A percentile compares a stretch with the other conserved stretches of the same genome.
These are phyloP conservation scores for Hemileccinum impolitum DNA, from an alignment of 768 basidiomycete genomes.

Conservation along the genomic window DNA sequence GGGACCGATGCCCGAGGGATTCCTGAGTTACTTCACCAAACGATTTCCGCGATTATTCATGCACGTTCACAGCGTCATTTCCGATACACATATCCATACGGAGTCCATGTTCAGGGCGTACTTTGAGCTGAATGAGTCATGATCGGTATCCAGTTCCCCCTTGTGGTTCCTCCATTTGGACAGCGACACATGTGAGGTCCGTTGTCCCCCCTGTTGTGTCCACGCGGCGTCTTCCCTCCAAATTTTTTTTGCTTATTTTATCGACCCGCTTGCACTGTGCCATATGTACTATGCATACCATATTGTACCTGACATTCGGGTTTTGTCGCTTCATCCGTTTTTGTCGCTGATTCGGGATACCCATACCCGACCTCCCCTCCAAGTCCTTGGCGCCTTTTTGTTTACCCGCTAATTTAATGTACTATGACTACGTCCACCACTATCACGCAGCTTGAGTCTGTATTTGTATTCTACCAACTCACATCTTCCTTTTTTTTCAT, in stretches of 20 bases:
- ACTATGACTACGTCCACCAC: background rate
- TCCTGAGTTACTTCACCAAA: slow-evolving; percentile 87
- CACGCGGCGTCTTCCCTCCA: too few species aligned
- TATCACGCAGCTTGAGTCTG: slow-evolving; percentile 11
- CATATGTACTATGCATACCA: slow-evolving; percentile 7
- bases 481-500: background rate
- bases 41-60: slow-evolving; percentile 91
- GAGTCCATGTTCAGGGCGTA: slow-evolving; percentile 93
- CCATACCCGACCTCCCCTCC: background rate
- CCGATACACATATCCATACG: slow-evolving; percentile 61
- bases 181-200: background rate
- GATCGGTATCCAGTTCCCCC: slow-evolving; percentile 4
- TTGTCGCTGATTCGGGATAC: slow-evolving; percentile 2
- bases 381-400: background rate
- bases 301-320: slow-evolving; percentile 3
- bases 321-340: background rate
- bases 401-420: slow-evolving; percentile 22
- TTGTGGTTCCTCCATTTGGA: background rate
- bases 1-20: slow-evolving; percentile 90
- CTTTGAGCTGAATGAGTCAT: slow-evolving; percentile 66
- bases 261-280: background rate
- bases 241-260: background rate
- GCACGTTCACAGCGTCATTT: slow-evolving; percentile 86
- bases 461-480: slow-evolving; percentile 14
- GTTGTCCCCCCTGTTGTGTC: too few species aligned